phyloP scores from a whole-genome alignment of 192 early-diverging fungal species.

The Coemansia sp. region DNA sequence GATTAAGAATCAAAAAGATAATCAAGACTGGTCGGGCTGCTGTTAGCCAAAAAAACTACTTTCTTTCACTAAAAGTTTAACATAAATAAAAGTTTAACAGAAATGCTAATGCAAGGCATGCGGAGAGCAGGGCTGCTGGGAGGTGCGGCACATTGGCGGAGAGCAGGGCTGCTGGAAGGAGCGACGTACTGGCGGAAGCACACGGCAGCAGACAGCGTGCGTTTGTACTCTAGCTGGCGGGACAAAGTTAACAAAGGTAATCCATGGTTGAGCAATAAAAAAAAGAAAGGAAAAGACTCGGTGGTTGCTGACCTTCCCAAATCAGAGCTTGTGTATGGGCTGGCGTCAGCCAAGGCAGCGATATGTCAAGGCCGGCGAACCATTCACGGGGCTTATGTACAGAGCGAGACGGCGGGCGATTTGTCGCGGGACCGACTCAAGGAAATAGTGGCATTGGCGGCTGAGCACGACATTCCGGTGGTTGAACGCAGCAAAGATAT shows the following conservation, averaged over 20 bases:
- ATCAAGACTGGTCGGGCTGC: too few species aligned
- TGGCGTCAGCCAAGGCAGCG: slow-evolving; percentile 24
- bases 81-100: too few species aligned
- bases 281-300: background rate
- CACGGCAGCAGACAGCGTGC: background rate
- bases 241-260: background rate
- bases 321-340: slow-evolving; percentile 38
- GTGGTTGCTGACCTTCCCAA: slow-evolving; percentile 3
- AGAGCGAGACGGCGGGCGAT: slow-evolving; percentile 20
- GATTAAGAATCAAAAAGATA: too few species aligned
- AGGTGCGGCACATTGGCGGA: background rate
- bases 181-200: background rate
- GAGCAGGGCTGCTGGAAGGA: background rate
- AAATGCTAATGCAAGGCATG: background rate
- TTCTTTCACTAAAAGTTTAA: too few species aligned
- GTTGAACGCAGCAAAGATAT: background rate
- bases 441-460: slow-evolving; percentile 10
- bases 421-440: slow-evolving; percentile 4
- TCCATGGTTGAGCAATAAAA: background rate
- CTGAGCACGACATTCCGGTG: slow-evolving; percentile 14
- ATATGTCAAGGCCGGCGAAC: slow-evolving; percentile 26
- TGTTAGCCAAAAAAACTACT: too few species aligned
- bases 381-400: slow-evolving; percentile 17
- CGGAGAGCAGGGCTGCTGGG: background rate
- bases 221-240: background rate